These are phyloP conservation scores for Cynanchum wilfordii DNA, from an alignment of 257 asterid species.

Conservation along the genomic window DNA sequence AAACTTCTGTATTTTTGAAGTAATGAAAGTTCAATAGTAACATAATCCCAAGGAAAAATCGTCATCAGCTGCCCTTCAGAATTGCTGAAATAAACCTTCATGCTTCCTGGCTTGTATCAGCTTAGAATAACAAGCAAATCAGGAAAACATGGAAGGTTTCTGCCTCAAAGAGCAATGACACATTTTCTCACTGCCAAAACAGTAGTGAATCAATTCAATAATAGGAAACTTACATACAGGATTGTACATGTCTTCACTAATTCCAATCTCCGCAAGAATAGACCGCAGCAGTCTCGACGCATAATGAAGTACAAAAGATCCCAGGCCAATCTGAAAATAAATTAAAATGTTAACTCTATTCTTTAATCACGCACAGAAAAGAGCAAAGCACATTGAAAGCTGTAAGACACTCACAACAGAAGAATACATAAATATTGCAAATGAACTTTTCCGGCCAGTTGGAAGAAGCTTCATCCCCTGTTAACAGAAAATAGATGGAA, in stretches of 20 bases:
- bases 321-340: conserved; percentile 68
- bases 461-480: conserved; percentile 99
- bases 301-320: conserved; percentile 60
- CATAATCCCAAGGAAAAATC: neutral
- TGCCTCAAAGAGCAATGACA: conserved; percentile 2
- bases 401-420: conserved; percentile 54
- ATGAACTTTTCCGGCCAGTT: conserved; percentile 68
- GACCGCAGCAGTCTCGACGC: conserved; percentile 48
- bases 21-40: neutral
- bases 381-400: conserved; percentile 11
- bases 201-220: conserved; percentile 13
- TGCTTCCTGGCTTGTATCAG: neutral
- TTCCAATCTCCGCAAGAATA: conserved; percentile 55
- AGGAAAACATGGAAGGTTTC: conserved; percentile 6
- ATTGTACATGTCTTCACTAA: conserved; percentile 76
- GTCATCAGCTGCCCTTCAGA: neutral
- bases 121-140: neutral
- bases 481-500: conserved; percentile 15
- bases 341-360: conserved; percentile 5
- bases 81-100: neutral
- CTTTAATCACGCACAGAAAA: neutral
- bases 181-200: conserved; percentile 12
- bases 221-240: conserved; percentile 88
- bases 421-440: conserved; percentile 69
- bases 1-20: neutral